Base-by-base conservation (phyloP, 495 filamentous ascomycete species). In the Penicillium cosmopolitanum region DNA sequence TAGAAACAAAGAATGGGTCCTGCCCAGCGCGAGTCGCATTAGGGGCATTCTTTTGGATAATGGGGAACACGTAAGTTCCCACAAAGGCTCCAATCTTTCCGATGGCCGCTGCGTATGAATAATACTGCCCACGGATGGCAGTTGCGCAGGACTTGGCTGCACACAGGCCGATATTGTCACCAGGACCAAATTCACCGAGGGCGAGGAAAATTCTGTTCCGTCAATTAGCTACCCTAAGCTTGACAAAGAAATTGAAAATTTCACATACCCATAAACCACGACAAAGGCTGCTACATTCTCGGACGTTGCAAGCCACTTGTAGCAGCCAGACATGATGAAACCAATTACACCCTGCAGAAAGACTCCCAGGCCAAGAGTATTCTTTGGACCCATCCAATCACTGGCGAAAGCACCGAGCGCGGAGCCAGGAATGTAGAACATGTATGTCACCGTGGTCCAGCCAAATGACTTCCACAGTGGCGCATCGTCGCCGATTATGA, bases 41-140 rank as follows among this genome's bases (percentile, higher is more conserved):
- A n/a, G 87, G 88, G 0, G 90, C 89, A 58, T 82, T 79, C 19
- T 81, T 75, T 44, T 85, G 79, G 53, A 93, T 87, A 53, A 88
- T 79, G 0, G 89, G 89, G 62, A 96, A 90, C 7, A 93, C 85
- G 60, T 89, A 91, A 15, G 89, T 89, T 40, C 93, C 93, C n/a
- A 96, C 85, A 66, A 96, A 96, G 8, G 91, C 93, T 16, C 93
- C 93, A 50, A 96, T 83, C 74, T 96, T 96, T 40, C 93, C 92
- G 0, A 87, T 60, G 0, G 93, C 93, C 2, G 93, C 93, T 1
- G 92, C 92, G 54, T 96, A 85, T 12, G 89, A 91, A 72, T 97
- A 97, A 77, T 96, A 97, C 67, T 95, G 91, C 10, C 93, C 93
- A 21, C 93, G 81, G 34, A 97, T 88, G 11, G 87, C 86, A 4